Evolutionary conservation across 129 eudicot genomes (phyloP), one percentile per base, ranked within the genome.

Genomic region (Tagetes patula): DNA sequence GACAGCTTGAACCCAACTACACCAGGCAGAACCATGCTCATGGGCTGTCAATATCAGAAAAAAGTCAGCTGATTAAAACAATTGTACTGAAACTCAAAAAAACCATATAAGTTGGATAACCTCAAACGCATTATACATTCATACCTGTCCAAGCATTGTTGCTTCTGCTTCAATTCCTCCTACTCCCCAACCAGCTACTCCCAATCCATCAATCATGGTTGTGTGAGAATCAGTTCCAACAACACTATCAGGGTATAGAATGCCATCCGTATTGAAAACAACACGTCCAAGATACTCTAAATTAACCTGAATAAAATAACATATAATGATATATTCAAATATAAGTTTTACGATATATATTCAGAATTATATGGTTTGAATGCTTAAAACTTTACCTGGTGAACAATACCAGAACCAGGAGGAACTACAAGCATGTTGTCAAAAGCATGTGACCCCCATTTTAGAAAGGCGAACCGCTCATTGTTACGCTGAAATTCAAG

Each of bases 101-200:
- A 11, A 47, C n/a, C 48, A 76, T 10, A 77, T 30, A 42, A 59
- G 40, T 46, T 77, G 14, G 11, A 10, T 46, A 77, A 61, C 32
- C 37, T 76, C 2, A 61, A 14, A 78, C 14, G 36, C 9, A 14
- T 38, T 62, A 62, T 5, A 5, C 10, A 62, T 36, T 36, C 38
- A 46, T 76, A 91, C 97, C 94, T 95, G 99, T 46, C 99, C 99
- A 83, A 95, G 99, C 99, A 95, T 95, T 33, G 97, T 82, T 78
- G 99, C 99, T 83, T 95, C 99, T 37, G 99, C 99, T 85, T 95
- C 99, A 83, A 95, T 95, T 53, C 99, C 99, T 70, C 99, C 99
- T 48, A 95, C 99, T 75, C 99, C 99, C 99, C 99, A 95, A 38
- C 99, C 99, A 83, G 99, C 99, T 82, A 95, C 99, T 53, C 99